Percentiles rank a stretch among this genome's conserved stretches.
These are phyloP conservation scores for Logfia minima DNA, from an alignment of 129 eudicot genomes.

Conservation along the genomic window DNA sequence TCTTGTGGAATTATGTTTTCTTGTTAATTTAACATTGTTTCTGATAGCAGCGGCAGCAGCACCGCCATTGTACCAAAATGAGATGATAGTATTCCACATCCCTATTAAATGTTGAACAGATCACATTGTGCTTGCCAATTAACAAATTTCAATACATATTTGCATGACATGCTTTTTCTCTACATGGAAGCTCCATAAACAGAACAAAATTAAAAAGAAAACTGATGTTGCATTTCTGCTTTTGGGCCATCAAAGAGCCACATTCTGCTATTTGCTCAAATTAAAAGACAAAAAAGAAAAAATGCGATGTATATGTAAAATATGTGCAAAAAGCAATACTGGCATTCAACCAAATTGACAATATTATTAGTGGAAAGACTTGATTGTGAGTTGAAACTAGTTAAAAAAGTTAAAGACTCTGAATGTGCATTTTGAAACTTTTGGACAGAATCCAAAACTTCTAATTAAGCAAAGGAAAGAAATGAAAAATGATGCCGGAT, in stretches of 20 bases:
- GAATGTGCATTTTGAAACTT: neutral
- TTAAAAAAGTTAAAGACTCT: neutral
- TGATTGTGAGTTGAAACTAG: neutral
- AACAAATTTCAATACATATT: neutral
- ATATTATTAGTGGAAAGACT: neutral
- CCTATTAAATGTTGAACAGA: neutral
- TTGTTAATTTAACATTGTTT: neutral
- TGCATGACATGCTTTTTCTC: constrained; percentile 5
- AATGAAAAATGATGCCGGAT: neutral
- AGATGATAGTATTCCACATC: neutral
- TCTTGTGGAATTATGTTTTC: neutral
- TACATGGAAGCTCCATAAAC: constrained; percentile 1
- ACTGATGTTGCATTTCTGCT: neutral
- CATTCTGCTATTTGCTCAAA: neutral
- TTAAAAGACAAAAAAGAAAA: neutral
- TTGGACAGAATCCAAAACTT: neutral
- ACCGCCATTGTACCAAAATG: neutral
- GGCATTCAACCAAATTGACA: neutral
- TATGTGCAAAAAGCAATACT: neutral
- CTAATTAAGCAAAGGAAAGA: neutral
- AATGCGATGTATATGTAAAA: neutral
- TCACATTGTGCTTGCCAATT: neutral
- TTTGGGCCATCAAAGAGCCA: neutral
- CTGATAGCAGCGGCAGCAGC: neutral
- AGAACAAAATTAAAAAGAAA: neutral